A percentile compares a stretch with the other conserved stretches of the same genome.
Conservation (phyloP, 768 basidiomycete genomes). For the Russula griseocarnosa region DNA sequence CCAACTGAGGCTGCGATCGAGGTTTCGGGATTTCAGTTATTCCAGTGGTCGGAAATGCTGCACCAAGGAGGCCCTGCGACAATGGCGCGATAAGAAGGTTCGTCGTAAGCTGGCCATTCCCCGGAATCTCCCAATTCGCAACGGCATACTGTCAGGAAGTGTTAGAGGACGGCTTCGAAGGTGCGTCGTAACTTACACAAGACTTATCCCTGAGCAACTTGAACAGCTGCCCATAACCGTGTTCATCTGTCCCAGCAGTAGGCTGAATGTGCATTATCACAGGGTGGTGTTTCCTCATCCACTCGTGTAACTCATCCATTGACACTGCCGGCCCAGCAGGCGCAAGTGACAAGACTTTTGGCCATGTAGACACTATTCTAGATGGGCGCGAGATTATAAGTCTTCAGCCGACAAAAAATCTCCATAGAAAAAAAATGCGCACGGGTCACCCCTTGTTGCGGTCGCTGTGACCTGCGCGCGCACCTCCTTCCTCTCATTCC, state of each 20-base stretch:
- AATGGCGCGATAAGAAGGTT: constrained; percentile 27
- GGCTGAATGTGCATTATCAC: constrained; percentile 17
- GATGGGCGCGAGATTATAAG: neutral
- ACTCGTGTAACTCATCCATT: constrained; percentile 25
- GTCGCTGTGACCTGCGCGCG: constrained; percentile 23
- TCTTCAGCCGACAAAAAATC: neutral
- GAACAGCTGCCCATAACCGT: constrained; percentile 17
- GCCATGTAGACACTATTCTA: constrained; percentile 24
- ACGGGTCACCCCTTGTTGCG: constrained; percentile 19
- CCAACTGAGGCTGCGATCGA: neutral
- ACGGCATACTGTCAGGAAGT: constrained; percentile 22
- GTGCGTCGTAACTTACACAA: constrained; percentile 8
- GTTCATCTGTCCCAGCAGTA: constrained; percentile 17
- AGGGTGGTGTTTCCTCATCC: constrained; percentile 18
- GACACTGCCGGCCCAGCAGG: constrained; percentile 18
- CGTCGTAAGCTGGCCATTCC: constrained; percentile 1
- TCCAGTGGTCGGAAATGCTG: constrained; percentile 24
- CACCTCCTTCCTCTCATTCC: constrained; percentile 27
- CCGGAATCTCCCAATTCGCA: constrained; percentile 26
- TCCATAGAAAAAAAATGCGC: neutral
- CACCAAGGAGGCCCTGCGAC: constrained; percentile 19
- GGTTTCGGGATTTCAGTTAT: constrained; percentile 24
- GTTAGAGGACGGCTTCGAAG: neutral
- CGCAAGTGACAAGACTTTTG: constrained; percentile 16
- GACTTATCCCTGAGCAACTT: constrained; percentile 23